Evolutionary conservation across 2,329 filamentous ascomycete genomes (phyloP).

Genomic region (Rutstroemia sp.): DNA sequence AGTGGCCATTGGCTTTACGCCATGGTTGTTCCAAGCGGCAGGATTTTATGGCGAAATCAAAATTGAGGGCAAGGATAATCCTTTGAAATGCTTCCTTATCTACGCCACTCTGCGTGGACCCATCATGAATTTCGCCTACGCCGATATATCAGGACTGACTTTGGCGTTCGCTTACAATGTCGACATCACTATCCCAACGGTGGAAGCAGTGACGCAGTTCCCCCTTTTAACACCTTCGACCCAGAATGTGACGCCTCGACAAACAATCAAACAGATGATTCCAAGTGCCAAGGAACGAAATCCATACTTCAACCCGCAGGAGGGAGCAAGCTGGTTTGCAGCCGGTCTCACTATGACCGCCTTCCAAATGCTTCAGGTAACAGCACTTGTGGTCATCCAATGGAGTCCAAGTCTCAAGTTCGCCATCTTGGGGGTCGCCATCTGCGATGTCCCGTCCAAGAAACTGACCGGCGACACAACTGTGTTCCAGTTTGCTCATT

Average conservation of each 20-base stretch:
- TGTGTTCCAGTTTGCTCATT: slow-evolving; percentile 27
- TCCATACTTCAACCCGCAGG: slow-evolving; percentile 9
- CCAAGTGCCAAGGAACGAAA: neutral
- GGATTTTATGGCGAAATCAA: slow-evolving; percentile 33
- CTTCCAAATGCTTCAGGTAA: slow-evolving; percentile 32
- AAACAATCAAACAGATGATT: too few relatives aligned
- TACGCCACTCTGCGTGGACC: slow-evolving; percentile 34
- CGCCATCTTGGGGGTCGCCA: slow-evolving; percentile 32
- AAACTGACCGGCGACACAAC: slow-evolving; percentile 17
- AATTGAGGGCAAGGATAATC: neutral
- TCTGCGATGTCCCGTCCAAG: slow-evolving; percentile 26
- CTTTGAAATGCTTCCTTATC: neutral
- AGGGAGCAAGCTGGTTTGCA: slow-evolving; percentile 30
- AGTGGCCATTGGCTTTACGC: slow-evolving; percentile 29
- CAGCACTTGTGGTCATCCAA: slow-evolving; percentile 32
- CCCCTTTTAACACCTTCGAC: slow-evolving; percentile 26
- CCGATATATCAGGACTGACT: slow-evolving; percentile 30
- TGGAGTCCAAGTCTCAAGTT: slow-evolving; percentile 17
- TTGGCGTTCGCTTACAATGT: slow-evolving; percentile 37
- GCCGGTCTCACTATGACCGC: slow-evolving; percentile 33
- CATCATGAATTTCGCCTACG: slow-evolving; percentile 34
- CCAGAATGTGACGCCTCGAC: neutral
- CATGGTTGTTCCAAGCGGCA: slow-evolving; percentile 34
- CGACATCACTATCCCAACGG: slow-evolving; percentile 30
- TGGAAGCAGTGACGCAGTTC: slow-evolving; percentile 25